phyloP scores from a whole-genome alignment of 257 asterid species.

The Craterostigma plantagineum region DNA sequence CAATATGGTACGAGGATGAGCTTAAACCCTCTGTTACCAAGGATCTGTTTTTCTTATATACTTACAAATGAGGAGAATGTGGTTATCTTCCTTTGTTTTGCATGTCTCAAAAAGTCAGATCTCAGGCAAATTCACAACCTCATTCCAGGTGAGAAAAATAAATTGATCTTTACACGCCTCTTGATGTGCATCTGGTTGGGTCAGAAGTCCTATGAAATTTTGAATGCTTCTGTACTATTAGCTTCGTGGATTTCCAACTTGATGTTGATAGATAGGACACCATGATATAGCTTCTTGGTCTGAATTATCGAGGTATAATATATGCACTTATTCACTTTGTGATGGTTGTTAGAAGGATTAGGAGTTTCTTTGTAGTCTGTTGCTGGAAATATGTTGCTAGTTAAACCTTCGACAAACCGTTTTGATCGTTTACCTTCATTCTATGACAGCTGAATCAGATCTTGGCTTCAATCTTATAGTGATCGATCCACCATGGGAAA shows the following conservation, averaged over 20 bases:
- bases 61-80: not conserved
- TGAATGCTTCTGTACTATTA: too few species aligned
- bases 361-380: too few species aligned
- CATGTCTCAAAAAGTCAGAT: constrained; percentile 50
- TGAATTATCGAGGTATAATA: too few species aligned
- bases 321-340: too few species aligned
- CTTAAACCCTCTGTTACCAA: constrained; percentile 1
- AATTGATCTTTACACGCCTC: not conserved
- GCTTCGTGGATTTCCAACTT: too few species aligned
- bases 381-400: too few species aligned
- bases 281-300: too few species aligned
- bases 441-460: constrained; percentile 51
- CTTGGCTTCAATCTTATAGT: constrained; percentile 69
- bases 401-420: constrained; percentile 1
- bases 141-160: constrained; percentile 48
- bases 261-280: too few species aligned
- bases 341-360: too few species aligned
- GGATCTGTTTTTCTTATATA: constrained; percentile 10
- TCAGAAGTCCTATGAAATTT: too few species aligned
- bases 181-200: too few species aligned
- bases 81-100: constrained; percentile 8
- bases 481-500: constrained; percentile 98
- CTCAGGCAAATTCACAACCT: constrained; percentile 39
- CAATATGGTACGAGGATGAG: constrained; percentile 38
- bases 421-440: constrained; percentile 8